These are phyloP conservation scores for Tuber indicum DNA, from an alignment of 495 filamentous ascomycete species.

Conservation along the genomic window DNA sequence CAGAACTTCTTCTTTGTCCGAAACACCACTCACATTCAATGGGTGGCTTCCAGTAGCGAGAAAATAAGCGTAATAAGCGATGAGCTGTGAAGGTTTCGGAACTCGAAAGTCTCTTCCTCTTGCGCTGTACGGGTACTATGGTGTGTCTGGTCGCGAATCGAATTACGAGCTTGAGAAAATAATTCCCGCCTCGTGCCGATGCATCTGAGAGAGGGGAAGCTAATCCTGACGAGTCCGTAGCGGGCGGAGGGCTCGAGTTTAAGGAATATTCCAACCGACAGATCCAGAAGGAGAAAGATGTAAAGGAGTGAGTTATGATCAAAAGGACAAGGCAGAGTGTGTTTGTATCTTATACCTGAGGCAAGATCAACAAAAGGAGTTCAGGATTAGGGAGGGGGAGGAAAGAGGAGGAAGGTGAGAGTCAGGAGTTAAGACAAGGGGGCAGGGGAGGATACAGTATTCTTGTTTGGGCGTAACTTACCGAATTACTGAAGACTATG, in stretches of 20 bases:
- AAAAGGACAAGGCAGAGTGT: neutral
- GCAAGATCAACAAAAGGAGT: neutral
- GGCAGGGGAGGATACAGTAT: neutral
- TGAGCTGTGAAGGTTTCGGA: neutral
- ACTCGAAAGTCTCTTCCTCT: neutral
- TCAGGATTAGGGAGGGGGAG: neutral
- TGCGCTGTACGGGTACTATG: neutral
- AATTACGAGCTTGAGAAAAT: neutral
- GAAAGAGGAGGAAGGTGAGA: neutral
- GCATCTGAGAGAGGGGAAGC: neutral
- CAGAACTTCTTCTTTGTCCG: neutral
- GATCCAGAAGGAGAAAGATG: neutral
- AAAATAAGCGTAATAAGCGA: neutral
- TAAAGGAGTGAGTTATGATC: neutral
- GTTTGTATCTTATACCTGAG: neutral
- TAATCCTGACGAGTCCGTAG: neutral
- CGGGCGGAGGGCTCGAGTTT: neutral
- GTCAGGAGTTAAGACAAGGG: neutral
- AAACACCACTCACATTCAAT: neutral
- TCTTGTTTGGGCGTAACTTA: neutral
- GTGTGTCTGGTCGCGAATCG: neutral
- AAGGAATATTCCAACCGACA: neutral
- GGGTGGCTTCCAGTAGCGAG: neutral
- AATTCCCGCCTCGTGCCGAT: neutral
- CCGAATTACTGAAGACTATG: neutral